Evolutionary conservation across 2,329 filamentous ascomycete species (phyloP).

Genomic region (Fonsecaea multimorphosa): DNA sequence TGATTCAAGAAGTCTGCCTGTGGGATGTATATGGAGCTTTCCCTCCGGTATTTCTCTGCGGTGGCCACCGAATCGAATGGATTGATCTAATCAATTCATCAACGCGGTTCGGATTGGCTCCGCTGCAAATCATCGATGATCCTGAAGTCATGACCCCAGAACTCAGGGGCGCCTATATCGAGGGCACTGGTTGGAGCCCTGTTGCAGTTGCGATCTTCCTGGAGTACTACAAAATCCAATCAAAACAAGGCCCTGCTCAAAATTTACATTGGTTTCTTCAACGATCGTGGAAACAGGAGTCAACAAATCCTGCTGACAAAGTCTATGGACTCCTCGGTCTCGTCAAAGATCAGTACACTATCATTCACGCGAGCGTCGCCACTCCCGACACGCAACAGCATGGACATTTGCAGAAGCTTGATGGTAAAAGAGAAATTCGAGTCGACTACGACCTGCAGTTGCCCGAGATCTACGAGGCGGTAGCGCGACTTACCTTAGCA

Average conservation of each 20-base stretch:
- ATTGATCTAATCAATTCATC: not conserved
- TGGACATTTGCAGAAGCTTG: not conserved
- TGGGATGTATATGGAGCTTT: not conserved
- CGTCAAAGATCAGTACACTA: not conserved
- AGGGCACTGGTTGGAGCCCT: not conserved
- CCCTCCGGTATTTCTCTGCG: not conserved
- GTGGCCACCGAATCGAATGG: not conserved
- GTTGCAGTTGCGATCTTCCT: not conserved
- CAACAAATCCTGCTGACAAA: not conserved
- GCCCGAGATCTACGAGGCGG: not conserved
- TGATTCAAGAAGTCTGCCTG: constrained; percentile 3
- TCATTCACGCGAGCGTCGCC: not conserved
- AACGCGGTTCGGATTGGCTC: not conserved
- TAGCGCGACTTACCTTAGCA: not conserved
- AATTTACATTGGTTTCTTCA: not conserved
- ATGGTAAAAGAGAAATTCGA: not conserved
- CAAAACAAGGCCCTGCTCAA: not conserved
- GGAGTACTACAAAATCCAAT: not conserved
- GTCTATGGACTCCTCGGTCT: not conserved
- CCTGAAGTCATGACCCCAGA: not conserved
- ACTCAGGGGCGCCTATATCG: not conserved
- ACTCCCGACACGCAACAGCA: not conserved
- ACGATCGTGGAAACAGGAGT: not conserved
- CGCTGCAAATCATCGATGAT: not conserved
- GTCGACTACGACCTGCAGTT: not conserved